Conservation (phyloP, 257 asterid species). For the Capsicum baccatum region DNA sequence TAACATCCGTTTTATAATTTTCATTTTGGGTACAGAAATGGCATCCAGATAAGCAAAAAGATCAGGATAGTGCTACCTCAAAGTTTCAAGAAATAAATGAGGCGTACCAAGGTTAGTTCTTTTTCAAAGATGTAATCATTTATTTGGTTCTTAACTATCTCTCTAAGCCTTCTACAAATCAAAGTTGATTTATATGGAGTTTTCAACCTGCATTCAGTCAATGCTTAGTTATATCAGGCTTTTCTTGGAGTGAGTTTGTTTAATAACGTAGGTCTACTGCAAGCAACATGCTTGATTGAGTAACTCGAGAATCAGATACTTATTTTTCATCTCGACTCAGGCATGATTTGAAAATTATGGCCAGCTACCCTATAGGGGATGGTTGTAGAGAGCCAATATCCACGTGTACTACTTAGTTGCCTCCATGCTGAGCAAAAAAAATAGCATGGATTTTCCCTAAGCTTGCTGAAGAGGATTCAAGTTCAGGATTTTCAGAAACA, state of each 20-base stretch:
- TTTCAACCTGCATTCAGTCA: neutral
- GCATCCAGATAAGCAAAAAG: constrained; percentile 96
- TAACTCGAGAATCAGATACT: neutral
- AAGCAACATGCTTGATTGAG: neutral
- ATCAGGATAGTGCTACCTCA: constrained; percentile 64
- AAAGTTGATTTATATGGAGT: neutral
- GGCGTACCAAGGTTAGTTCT: constrained; percentile 77
- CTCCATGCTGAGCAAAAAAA: neutral
- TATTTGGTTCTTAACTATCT: neutral
- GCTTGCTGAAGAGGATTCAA: neutral
- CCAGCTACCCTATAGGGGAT: neutral
- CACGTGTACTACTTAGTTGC: neutral
- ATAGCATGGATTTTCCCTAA: neutral
- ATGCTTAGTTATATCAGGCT: neutral
- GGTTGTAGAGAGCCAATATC: neutral
- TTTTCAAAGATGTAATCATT: neutral
- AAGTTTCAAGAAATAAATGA: constrained; percentile 90
- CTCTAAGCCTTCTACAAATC: neutral
- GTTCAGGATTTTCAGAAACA: neutral
- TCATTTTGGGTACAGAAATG: constrained; percentile 62
- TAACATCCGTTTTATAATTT: neutral
- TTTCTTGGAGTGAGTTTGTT: neutral
- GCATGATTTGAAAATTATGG: neutral
- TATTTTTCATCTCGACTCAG: neutral
- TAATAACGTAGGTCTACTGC: neutral